Percentiles rank a stretch among this genome's conserved stretches.
These are phyloP conservation scores for Nakaseomyces glabratus DNA, from an alignment of 1,139 yeast species.

Conservation along the genomic window DNA sequence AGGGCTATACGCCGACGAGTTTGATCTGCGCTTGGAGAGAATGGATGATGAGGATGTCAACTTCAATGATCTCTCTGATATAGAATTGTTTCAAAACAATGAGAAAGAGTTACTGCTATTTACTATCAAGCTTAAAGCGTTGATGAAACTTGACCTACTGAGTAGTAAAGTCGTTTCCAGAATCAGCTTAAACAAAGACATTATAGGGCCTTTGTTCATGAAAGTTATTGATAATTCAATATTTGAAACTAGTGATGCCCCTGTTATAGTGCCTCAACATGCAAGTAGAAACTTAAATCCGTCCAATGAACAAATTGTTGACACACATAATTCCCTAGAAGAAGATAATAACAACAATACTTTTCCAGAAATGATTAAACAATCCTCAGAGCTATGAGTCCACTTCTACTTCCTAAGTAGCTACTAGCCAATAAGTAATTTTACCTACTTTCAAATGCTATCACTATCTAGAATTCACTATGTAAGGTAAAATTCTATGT, in stretches of 20 bases:
- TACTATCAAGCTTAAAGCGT: slow-evolving; percentile 41
- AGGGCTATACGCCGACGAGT: slow-evolving; percentile 24
- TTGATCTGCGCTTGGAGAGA: slow-evolving; percentile 36
- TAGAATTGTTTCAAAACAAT: slow-evolving; percentile 25
- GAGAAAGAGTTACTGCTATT: slow-evolving; percentile 42
- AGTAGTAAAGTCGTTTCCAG: slow-evolving; percentile 33
- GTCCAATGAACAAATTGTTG: too few species aligned
- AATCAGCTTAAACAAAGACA: slow-evolving; percentile 39
- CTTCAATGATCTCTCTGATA: slow-evolving; percentile 33
- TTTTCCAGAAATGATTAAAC: slow-evolving; percentile 4
- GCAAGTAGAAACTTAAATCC: too few species aligned
- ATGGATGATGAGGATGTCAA: slow-evolving; percentile 51
- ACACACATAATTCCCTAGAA: too few species aligned
- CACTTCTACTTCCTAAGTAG: not conserved
- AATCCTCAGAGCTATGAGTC: slow-evolving; percentile 4
- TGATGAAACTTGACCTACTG: slow-evolving; percentile 38
- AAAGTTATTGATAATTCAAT: slow-evolving; percentile 27
- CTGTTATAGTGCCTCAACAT: too few species aligned
- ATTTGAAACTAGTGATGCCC: too few species aligned
- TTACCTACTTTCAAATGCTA: not conserved
- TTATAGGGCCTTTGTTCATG: slow-evolving; percentile 38
- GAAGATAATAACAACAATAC: too few species aligned
- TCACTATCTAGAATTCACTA: not conserved
- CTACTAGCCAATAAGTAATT: not conserved
- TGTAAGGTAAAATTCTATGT: not conserved